Base-by-base conservation (phyloP, 441 rosid species). In the Breynia disticha region DNA sequence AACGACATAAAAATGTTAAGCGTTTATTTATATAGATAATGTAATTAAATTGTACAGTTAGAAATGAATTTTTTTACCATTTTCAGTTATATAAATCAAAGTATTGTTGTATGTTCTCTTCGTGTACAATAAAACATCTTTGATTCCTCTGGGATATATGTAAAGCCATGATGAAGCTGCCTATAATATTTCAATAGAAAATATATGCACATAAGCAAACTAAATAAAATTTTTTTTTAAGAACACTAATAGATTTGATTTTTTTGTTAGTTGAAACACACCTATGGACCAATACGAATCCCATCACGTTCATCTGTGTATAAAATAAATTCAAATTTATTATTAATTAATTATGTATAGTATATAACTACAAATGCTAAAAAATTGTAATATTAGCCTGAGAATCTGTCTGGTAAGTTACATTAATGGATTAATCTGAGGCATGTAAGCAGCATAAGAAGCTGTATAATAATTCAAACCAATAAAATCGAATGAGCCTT, bases 61-160 rank as follows among this genome's bases (percentile, higher is more conserved):
- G n/a, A n/a, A n/a, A n/a, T n/a, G 4, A 28, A 17, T 39, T 18
- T 5, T 18, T 9, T 56, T 66, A 79, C 87, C 84, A 51, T 83
- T 80, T 28, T 83, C 84, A 10, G 84, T 83, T 8, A 80, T 76
- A 55, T 74, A 80, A 45, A 78, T 71, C 13, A 72, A 28, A 7
- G 80, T 79, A 63, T 71, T 55, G 0, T 56, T 62, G 55, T 83
- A 83, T 11, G 71, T 75, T 11, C 12, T 50, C 70, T 70, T 74
- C 3, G 55, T 56, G 46, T 80, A 78, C 16, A 71, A 45, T 42
- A 83, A 44, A 19, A 83, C 44, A 35, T 79, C 71, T 10, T 49
- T n/a, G 42, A 80, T 39, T 42, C 87, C 84, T 19, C 41, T 55
- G 17, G 83, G 84, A 47, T 80, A 76, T 0, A 80, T 62, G n/a